Base-by-base conservation (phyloP, 495 filamentous ascomycete genomes). In the Xanthoparmelia taractica region DNA sequence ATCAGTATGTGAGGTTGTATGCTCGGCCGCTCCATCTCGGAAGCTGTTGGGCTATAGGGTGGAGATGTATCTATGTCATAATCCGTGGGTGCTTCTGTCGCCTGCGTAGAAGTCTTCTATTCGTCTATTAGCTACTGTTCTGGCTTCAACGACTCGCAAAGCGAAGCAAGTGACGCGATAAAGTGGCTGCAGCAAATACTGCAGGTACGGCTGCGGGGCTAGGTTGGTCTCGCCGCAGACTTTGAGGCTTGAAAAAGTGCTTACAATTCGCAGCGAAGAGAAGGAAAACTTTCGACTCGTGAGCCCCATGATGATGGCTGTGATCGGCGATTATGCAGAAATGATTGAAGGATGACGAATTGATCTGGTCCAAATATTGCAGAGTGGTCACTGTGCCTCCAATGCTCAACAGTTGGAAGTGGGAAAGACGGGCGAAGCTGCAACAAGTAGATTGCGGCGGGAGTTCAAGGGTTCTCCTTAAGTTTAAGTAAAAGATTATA, bases 31-130 rank as follows among this genome's bases (percentile, higher is more conserved):
- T 70, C 68, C 65, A 66, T 68, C 45, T 63, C 64, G 52, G 68
- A 70, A 33, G 61, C 57, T 48, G 66, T 68, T 10, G 68, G 68
- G 56, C 66, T 70, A 50, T 70, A 70, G 29, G 68, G 68, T 58
- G 68, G 68, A 15, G 68, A 70, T 20, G 64, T 61, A 56, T 70
- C 66, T n/a, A 62, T 57, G 23, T 68, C 66, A 43, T 70, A 67
- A 31, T 67, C 63, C 10, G 57, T 52, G 31, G 27, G 37, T 56
- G 57, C 52, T 45, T 65, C 66, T 17, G 58, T 8, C 17, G 58
- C n/a, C 31, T 63, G 43, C 18, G 66, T 55, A 36, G 63, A 37
- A 25, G 57, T 52, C 41, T 65, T 65, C 58, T 68, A 36, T 41
- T 40, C 47, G 55, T 15, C 29, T 25, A 36, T 65, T 18, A 67